Evolutionary conservation across 2,329 filamentous ascomycete genomes (phyloP).

Genomic region (Aspergillus sp.): DNA sequence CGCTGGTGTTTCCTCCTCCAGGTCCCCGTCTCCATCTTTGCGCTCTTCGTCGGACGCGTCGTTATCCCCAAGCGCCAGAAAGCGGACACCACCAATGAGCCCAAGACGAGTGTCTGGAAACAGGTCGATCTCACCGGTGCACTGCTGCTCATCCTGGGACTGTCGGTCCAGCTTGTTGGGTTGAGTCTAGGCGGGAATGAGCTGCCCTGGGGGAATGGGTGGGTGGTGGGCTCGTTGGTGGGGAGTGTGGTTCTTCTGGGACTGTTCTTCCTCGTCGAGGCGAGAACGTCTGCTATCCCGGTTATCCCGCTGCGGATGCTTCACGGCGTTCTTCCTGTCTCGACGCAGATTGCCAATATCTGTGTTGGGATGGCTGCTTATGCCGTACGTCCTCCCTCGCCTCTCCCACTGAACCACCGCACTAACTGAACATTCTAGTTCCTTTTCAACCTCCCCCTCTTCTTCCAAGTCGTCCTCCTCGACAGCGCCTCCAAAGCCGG

Average conservation of each 20-base stretch:
- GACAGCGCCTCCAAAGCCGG: slow-evolving; percentile 53
- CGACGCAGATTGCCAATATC: slow-evolving; percentile 63
- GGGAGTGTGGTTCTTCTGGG: slow-evolving; percentile 43
- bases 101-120: slow-evolving; percentile 49
- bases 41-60: slow-evolving; percentile 57
- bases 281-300: slow-evolving; percentile 47
- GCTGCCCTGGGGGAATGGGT: slow-evolving; percentile 48
- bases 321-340: slow-evolving; percentile 57
- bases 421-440: slow-evolving; percentile 35
- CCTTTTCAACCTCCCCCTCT: slow-evolving; percentile 53
- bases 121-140: slow-evolving; percentile 64
- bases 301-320: slow-evolving; percentile 58
- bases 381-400: slow-evolving; percentile 52
- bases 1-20: slow-evolving; percentile 63
- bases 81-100: neutral
- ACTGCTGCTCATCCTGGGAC: slow-evolving; percentile 60
- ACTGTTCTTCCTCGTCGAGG: slow-evolving; percentile 46
- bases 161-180: slow-evolving; percentile 59
- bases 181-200: slow-evolving; percentile 53
- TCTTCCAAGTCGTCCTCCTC: slow-evolving; percentile 48
- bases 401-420: neutral
- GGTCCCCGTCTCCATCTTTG: slow-evolving; percentile 62
- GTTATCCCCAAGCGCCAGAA: slow-evolving; percentile 55
- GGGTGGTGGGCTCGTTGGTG: slow-evolving; percentile 47
- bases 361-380: slow-evolving; percentile 66